These are phyloP conservation scores for Sextonia rubra DNA, from an alignment of 164 flowering plant genomes.

Conservation along the genomic window DNA sequence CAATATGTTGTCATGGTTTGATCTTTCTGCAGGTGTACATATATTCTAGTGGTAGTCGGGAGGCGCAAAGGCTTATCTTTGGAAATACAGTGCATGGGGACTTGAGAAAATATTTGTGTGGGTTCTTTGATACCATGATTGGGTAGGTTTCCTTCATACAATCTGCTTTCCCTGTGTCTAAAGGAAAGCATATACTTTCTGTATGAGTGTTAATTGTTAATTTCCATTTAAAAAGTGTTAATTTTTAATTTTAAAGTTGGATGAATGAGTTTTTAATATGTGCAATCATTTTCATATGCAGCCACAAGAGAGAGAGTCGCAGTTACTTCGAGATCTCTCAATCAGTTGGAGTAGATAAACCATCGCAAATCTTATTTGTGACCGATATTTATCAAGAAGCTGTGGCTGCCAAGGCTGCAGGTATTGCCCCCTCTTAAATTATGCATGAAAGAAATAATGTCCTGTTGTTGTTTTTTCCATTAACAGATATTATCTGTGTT, in stretches of 20 bases:
- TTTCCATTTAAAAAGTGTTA: no score
- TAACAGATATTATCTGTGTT: constrained; percentile 5
- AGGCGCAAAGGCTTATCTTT: constrained; percentile 93
- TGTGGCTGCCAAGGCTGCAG: constrained; percentile 86
- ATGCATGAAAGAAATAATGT: no score
- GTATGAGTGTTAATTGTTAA: not conserved
- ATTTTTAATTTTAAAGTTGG: not conserved
- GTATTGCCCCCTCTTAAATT: constrained; percentile 29
- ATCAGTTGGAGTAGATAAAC: constrained; percentile 78
- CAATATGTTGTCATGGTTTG: not conserved
- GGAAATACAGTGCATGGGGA: constrained; percentile 85
- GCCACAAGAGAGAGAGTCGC: constrained; percentile 69
- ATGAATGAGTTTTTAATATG: not conserved
- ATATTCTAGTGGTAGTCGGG: constrained; percentile 97
- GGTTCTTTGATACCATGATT: constrained; percentile 80
- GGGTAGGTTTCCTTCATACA: constrained; percentile 46
- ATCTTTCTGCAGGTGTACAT: constrained; percentile 65
- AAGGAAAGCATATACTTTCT: not conserved
- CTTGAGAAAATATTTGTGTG: constrained; percentile 73
- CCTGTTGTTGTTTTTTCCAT: not conserved
- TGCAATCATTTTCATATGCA: constrained; percentile 13
- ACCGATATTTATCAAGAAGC: constrained; percentile 94
- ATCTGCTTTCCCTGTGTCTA: not conserved
- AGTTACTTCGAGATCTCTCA: constrained; percentile 73
- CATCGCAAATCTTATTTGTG: constrained; percentile 73